Evolutionary conservation across 257 asterid species (phyloP), one percentile per base, ranked within the genome.

Genomic region (Thymus quinquecostatus): DNA sequence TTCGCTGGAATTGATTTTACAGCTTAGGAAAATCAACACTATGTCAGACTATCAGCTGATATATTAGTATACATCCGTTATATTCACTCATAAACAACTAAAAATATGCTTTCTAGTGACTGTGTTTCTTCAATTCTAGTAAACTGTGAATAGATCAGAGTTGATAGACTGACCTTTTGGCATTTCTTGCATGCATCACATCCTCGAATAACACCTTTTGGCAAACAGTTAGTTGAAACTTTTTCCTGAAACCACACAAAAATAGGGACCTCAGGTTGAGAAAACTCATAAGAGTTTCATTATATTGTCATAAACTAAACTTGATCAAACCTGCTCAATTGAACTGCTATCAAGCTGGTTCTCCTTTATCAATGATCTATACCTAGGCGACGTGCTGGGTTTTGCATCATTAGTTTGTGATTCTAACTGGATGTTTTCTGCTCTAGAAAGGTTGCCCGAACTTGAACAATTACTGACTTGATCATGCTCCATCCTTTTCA

Each of bases 161-260:
- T 29, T 44, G 49, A 48, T 45, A 56, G 62, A 80, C 85, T 78
- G 63, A 82, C 99, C 97, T 83, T 91, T 80, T 88, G 97, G 82
- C 97, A 88, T 80, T 73, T 84, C 64, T 66, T 75, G 81, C 97
- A 91, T 38, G 73, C 83, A 82, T 88, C 87, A 78, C 99, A 89
- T 60, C 97, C 96, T 74, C 92, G 96, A 79, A 85, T 69, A 65
- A 87, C 92, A 75, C 97, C 96, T 84, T 84, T 86, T 1, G 96
- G 91, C 55, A 91, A 92, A 66, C 36, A 72, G 34, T 66, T 67
- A 70, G 80, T 82, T 34, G 57, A 56, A 78, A 69, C 36, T 12
- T 43, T 53, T 49, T 66, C 78, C 97, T 92, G 87, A 79, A 63
- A 72, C 58, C 40, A 65, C 9, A 73, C 44, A 58, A 44, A 68